A percentile compares a stretch with the other conserved stretches of the same genome.
These are phyloP conservation scores for Guadua angustifolia DNA, from an alignment of 176 grass and related monocot genomes.

Conservation along the genomic window DNA sequence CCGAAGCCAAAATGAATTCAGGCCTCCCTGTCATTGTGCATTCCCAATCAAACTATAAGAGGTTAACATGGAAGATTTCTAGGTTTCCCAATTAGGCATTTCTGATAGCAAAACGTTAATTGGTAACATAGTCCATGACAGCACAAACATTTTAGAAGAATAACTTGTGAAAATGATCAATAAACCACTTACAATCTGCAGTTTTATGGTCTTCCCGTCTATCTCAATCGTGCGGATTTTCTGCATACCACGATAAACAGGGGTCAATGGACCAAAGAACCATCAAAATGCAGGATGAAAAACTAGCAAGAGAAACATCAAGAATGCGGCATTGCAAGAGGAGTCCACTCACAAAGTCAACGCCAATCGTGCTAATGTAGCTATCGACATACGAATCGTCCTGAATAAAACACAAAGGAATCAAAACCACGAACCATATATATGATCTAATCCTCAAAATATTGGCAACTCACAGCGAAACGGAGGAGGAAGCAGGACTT, in stretches of 20 bases:
- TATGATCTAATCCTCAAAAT: neutral
- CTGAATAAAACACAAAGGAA: conserved; percentile 46
- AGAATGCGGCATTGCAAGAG: neutral
- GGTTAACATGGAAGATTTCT: neutral
- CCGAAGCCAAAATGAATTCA: neutral
- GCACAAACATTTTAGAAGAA: neutral
- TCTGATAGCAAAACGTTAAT: neutral
- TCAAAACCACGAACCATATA: neutral
- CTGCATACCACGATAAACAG: conserved; percentile 28
- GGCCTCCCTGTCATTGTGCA: neutral
- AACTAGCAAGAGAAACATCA: neutral
- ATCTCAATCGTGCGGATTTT: conserved; percentile 75
- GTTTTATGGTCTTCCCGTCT: conserved; percentile 72
- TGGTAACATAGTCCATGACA: neutral
- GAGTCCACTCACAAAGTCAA: conserved; percentile 64
- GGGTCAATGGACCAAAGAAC: neutral
- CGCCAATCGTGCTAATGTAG: conserved; percentile 82
- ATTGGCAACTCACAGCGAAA: conserved; percentile 59
- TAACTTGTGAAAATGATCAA: neutral
- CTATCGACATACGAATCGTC: conserved; percentile 75
- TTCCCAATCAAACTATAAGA: neutral
- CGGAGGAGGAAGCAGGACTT: conserved; percentile 82
- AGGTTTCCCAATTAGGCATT: neutral
- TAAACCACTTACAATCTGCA: conserved; percentile 70
- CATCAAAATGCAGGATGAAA: conserved; percentile 10